Base-by-base conservation (phyloP, 2,329 filamentous ascomycete genomes). In the Pyricularia sp. region DNA sequence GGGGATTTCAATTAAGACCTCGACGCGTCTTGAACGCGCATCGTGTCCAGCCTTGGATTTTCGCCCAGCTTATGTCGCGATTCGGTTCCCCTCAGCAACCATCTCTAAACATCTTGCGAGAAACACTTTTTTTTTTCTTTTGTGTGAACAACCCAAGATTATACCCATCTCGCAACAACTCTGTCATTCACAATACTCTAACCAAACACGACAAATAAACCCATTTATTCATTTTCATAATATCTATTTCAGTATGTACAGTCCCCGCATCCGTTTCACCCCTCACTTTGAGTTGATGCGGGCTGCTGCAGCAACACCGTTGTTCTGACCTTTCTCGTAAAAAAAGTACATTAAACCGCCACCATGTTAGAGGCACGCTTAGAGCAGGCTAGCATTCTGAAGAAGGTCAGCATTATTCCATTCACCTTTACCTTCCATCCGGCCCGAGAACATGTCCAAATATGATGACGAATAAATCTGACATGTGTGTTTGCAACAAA, bases 351-450 rank as follows among this genome's bases (percentile, higher is more conserved):
- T 31, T 65, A 66, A 68, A 68, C 68, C 64, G 71, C 77, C 84
- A 84, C 78, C 72, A 87, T 98, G 94, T 89, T 99, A 84, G 95
- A 99, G 88, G 95, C 95, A 88, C 92, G 94, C 83, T 88, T 99
- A 81, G 92, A 95, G 80, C 94, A 98, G 86, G 94, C 96, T 72
- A 86, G 88, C 77, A 86, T 97, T 80, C 88, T 99, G 79, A 99
- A 99, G 86, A 97, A 95, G 91, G 93, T 94, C 81, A 71, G 80
- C 70, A n/a, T 55, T 36, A 33, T 14, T 66, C 20, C 55, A 26
- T 65, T 58, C n/a, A 17, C 17, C 3, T 69, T 69, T 23, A 9
- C 11, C 50, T 64, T 3, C 23, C 4, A 23, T 20, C 33, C 28
- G 11, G 25, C 20, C 20, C 30, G 9, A 33, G 12, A 5, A 5